These are phyloP conservation scores for Forsythia suspensa DNA, from an alignment of 257 asterid species.

Conservation along the genomic window DNA sequence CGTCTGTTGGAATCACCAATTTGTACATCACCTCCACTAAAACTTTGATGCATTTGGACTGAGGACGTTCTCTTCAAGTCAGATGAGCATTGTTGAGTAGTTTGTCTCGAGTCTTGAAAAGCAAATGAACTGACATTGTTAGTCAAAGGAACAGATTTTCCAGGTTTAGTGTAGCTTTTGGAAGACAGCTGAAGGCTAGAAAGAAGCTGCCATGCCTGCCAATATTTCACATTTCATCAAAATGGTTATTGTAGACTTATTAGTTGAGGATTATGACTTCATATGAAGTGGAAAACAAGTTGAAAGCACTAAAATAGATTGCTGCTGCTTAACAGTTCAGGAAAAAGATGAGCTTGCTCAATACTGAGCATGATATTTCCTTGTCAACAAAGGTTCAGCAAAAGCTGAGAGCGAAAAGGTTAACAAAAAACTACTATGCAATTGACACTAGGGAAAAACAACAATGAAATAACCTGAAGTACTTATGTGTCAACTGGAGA, in stretches of 20 bases:
- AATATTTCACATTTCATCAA: constrained; percentile 21
- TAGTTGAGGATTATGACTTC: not conserved
- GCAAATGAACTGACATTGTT: constrained; percentile 37
- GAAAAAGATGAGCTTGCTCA: constrained; percentile 8
- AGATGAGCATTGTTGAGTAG: constrained; percentile 37
- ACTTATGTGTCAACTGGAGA: not conserved
- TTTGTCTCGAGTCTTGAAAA: constrained; percentile 43
- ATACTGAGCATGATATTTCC: constrained; percentile 18
- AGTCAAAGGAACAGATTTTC: constrained; percentile 60
- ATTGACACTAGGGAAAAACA: not conserved
- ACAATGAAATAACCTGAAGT: not conserved
- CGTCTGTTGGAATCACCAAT: constrained; percentile 32
- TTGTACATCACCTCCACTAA: constrained; percentile 26
- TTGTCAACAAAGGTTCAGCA: constrained; percentile 4
- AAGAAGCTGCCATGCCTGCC: constrained; percentile 89
- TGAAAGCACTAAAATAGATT: constrained; percentile 4
- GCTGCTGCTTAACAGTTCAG: not conserved
- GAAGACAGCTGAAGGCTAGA: constrained; percentile 69
- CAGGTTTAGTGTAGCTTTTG: constrained; percentile 67
- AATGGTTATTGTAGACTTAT: not conserved
- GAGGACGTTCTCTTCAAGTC: constrained; percentile 35
- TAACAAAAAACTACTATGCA: not conserved
- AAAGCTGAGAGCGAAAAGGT: constrained; percentile 4
- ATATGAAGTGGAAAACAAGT: constrained; percentile 18
- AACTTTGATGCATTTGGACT: constrained; percentile 38